Evolutionary conservation across 208 protist species (phyloP).

Genomic region (Leishmania gerbilli): DNA sequence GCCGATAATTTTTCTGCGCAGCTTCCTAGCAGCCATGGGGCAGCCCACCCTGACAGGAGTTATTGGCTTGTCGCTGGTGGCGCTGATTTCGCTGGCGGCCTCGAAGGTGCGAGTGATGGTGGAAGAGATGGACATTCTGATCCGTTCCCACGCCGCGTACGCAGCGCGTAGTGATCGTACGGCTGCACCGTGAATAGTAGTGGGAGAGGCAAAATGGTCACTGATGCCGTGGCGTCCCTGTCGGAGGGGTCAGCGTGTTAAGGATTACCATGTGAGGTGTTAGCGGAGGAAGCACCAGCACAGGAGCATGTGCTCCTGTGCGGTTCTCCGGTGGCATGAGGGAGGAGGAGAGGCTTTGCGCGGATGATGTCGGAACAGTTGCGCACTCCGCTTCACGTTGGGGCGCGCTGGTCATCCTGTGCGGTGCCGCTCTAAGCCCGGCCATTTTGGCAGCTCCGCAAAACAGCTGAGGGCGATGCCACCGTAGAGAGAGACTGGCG

Average conservation of each 20-base stretch:
- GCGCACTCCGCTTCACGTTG: neutral
- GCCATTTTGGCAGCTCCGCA: neutral
- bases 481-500: neutral
- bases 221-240: neutral
- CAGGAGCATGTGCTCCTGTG: neutral
- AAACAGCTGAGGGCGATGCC: neutral
- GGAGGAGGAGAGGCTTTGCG: neutral
- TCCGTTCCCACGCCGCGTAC: constrained; percentile 59
- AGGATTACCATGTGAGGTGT: neutral
- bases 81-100: constrained; percentile 44
- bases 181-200: neutral
- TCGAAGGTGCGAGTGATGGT: constrained; percentile 44
- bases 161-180: constrained; percentile 12
- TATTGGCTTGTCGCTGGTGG: constrained; percentile 44
- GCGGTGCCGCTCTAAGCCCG: neutral
- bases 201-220: neutral
- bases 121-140: constrained; percentile 72
- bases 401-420: neutral
- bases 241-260: neutral
- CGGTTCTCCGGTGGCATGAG: neutral
- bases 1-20: constrained; percentile 37
- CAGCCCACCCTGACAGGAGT: constrained; percentile 76
- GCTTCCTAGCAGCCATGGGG: constrained; percentile 49
- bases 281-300: neutral
- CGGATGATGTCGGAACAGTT: neutral